A percentile compares a stretch with the other conserved stretches of the same genome.
These are phyloP conservation scores for Neocatenulostroma microsporum DNA, from an alignment of 2,329 filamentous ascomycete species.

Conservation along the genomic window DNA sequence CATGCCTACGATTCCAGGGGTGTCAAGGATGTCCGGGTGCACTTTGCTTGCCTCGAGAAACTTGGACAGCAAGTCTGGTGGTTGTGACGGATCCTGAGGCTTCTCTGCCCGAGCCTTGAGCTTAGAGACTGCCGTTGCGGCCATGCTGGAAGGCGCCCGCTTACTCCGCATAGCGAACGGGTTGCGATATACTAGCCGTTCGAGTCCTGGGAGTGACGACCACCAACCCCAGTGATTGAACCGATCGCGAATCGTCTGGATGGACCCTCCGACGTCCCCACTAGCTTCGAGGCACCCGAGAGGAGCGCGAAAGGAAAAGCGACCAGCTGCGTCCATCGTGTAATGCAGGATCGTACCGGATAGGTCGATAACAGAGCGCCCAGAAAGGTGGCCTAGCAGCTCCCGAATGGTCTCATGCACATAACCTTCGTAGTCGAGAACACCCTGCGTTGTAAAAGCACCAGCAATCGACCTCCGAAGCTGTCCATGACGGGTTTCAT, in stretches of 20 bases:
- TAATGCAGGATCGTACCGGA: not conserved
- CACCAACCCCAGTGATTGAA: conserved; percentile 3
- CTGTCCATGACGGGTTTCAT: conserved; percentile 1
- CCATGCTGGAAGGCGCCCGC: conserved; percentile 3
- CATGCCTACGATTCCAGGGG: conserved; percentile 1
- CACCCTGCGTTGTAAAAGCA: not conserved
- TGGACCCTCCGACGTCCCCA: not conserved
- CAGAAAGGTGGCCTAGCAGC: not conserved
- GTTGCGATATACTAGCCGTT: conserved; percentile 1
- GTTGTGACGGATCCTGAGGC: not conserved
- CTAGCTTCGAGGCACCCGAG: not conserved
- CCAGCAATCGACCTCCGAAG: conserved; percentile 1
- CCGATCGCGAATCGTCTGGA: not conserved
- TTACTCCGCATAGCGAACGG: not conserved
- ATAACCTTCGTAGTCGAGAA: not conserved
- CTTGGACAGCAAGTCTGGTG: not conserved
- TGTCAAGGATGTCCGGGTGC: conserved; percentile 1
- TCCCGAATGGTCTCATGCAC: not conserved
- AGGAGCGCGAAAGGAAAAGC: not conserved
- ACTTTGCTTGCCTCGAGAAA: not conserved
- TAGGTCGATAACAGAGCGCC: not conserved
- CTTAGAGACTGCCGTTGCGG: not conserved
- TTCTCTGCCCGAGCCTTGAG: not conserved
- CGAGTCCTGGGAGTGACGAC: not conserved
- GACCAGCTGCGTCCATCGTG: conserved; percentile 2